phyloP scores from a whole-genome alignment of 371 early-diverging fungal genomes.

The Mucor piriformis region DNA sequence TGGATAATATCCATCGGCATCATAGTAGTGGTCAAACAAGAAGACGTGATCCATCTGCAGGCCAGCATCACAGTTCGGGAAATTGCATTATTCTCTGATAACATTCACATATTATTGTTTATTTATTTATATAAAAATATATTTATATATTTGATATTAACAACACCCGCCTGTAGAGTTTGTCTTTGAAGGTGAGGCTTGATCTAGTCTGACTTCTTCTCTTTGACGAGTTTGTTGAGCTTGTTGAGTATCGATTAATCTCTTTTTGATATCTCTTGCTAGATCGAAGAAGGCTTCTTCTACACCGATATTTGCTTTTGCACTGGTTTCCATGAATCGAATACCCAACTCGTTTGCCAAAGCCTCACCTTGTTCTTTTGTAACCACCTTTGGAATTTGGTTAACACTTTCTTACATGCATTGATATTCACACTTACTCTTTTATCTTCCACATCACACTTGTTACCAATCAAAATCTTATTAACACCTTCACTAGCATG shows the following conservation, averaged over 20 bases:
- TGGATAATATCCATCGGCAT: background rate
- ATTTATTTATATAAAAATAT: background rate
- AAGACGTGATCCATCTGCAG: slow-evolving; percentile 6
- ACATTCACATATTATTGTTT: background rate
- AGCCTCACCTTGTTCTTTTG: slow-evolving; percentile 81
- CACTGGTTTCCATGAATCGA: slow-evolving; percentile 95
- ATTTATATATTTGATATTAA: slow-evolving; percentile 1
- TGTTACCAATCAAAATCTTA: slow-evolving; percentile 99
- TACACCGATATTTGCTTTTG: slow-evolving; percentile 96
- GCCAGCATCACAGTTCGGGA: slow-evolving; percentile 17
- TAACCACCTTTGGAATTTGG: slow-evolving; percentile 41
- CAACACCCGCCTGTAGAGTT: slow-evolving; percentile 28
- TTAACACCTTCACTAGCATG: slow-evolving; percentile 97
- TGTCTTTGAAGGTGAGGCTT: slow-evolving; percentile 29
- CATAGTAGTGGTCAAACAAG: background rate
- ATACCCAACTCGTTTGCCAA: slow-evolving; percentile 89
- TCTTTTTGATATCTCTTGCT: slow-evolving; percentile 71
- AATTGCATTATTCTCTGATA: slow-evolving; percentile 36
- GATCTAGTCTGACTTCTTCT: slow-evolving; percentile 50
- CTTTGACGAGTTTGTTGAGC: slow-evolving; percentile 52
- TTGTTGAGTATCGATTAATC: slow-evolving; percentile 56
- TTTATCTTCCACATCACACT: slow-evolving; percentile 94
- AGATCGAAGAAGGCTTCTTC: slow-evolving; percentile 98
- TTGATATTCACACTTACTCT: slow-evolving; percentile 51
- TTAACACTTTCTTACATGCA: background rate